Percentiles rank a stretch among this genome's conserved stretches.
Evolutionary conservation across 2,329 filamentous ascomycete genomes (phyloP).

Genomic region (Penicillium sp.): DNA sequence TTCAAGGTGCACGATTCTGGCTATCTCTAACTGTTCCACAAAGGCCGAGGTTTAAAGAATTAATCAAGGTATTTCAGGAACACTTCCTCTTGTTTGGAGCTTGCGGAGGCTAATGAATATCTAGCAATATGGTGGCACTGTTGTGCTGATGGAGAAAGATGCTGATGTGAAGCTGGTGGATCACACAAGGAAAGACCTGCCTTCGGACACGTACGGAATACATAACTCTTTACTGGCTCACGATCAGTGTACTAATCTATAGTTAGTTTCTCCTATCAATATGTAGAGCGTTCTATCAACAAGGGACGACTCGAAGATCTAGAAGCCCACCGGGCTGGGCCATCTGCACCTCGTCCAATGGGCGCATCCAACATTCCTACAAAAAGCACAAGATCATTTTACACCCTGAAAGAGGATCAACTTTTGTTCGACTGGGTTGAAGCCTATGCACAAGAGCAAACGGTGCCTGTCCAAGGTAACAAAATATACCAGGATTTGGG

Average conservation of each 20-base stretch:
- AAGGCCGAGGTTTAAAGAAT: conserved; percentile 48
- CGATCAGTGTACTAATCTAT: conserved; percentile 1
- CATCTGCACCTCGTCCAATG: conserved; percentile 44
- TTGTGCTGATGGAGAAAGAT: conserved; percentile 53
- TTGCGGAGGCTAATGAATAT: not conserved
- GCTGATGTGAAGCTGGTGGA: conserved; percentile 61
- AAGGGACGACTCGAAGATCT: conserved; percentile 49
- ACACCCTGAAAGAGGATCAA: conserved; percentile 46
- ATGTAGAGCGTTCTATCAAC: conserved; percentile 54
- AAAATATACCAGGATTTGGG: conserved; percentile 47
- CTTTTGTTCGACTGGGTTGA: conserved; percentile 45
- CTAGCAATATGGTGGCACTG: conserved; percentile 54
- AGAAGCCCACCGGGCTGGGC: conserved; percentile 48
- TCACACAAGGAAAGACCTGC: conserved; percentile 51
- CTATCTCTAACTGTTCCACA: conserved; percentile 54
- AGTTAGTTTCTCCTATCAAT: conserved; percentile 54
- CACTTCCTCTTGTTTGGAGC: not conserved
- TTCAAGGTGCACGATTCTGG: conserved; percentile 58
- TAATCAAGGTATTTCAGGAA: conserved; percentile 42
- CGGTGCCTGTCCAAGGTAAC: conserved; percentile 38
- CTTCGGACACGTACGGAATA: conserved; percentile 48
- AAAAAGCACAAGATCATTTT: conserved; percentile 34
- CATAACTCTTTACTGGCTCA: conserved; percentile 13
- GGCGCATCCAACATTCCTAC: conserved; percentile 40
- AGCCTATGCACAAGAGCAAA: conserved; percentile 31